Percentiles rank a stretch among this genome's conserved stretches.
These are phyloP conservation scores for Fusarium penzigii DNA, from an alignment of 2,329 filamentous ascomycete genomes.

Conservation along the genomic window DNA sequence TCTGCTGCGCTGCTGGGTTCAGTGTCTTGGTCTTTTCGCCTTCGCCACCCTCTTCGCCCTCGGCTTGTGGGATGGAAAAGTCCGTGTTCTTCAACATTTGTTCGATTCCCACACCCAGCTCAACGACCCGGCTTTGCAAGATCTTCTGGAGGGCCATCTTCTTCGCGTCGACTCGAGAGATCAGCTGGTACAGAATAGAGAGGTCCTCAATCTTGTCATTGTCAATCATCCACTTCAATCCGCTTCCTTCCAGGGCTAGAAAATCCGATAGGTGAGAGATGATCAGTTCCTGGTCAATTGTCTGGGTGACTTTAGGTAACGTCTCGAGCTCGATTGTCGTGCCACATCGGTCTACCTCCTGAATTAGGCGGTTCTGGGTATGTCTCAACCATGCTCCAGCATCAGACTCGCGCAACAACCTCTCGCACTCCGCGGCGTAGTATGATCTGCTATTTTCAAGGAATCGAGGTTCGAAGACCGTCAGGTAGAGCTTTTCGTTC, in stretches of 20 bases:
- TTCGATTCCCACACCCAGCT: constrained; percentile 83
- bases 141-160: constrained; percentile 70
- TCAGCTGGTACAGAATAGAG: constrained; percentile 76
- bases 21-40: constrained; percentile 38
- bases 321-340: constrained; percentile 78
- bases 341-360: constrained; percentile 80
- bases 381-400: constrained; percentile 80
- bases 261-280: constrained; percentile 76
- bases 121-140: constrained; percentile 73
- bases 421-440: constrained; percentile 74
- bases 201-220: constrained; percentile 81
- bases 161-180: constrained; percentile 73
- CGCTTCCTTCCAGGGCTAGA: constrained; percentile 80
- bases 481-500: constrained; percentile 78
- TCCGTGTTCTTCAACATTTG: constrained; percentile 59
- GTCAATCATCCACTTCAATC: constrained; percentile 86
- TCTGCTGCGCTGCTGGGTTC: constrained; percentile 70
- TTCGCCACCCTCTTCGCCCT: constrained; percentile 50
- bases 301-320: constrained; percentile 68
- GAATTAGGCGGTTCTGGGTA: constrained; percentile 70
- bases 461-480: constrained; percentile 79
- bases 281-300: constrained; percentile 83
- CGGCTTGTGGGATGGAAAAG: constrained; percentile 45
- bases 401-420: constrained; percentile 74
- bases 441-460: constrained; percentile 70